Conservation (phyloP, 1,284 basidiomycete genomes). For the Apiotrichum sp. region DNA sequence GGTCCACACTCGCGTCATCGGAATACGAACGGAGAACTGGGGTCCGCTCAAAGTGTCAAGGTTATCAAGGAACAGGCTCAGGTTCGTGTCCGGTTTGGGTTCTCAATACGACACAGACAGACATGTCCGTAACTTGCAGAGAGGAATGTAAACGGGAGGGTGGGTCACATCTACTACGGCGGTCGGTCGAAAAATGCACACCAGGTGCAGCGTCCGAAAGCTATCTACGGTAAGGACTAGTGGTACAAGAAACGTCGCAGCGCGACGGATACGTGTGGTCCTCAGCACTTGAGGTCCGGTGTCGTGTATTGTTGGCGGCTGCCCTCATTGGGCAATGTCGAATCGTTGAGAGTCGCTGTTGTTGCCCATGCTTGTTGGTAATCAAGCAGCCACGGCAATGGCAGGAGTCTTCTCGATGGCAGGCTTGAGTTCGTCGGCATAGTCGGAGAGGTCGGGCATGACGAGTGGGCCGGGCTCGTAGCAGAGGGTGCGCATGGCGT, state of each 20-base stretch:
- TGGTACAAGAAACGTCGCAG: neutral
- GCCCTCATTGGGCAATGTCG: no score
- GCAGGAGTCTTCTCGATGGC: neutral
- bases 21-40: no score
- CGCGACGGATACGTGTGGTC: neutral
- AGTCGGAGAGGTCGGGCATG: conserved; percentile 27
- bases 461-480: conserved; percentile 37
- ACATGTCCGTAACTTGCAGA: neutral
- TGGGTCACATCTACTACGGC: no score
- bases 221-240: neutral
- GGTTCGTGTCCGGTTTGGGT: no score
- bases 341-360: no score
- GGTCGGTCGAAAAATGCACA: no score
- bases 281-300: no score
- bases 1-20: no score
- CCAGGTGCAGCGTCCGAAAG: neutral
- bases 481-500: conserved; percentile 38
- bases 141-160: neutral
- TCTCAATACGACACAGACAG: neutral
- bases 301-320: no score
- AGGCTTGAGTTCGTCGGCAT: neutral
- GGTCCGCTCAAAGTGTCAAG: no score
- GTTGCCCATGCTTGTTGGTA: no score
- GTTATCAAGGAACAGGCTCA: no score
- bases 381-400: neutral